Percentiles rank a stretch among this genome's conserved stretches.
These are phyloP conservation scores for Trichoderma sp. DNA, from an alignment of 2,329 filamentous ascomycete genomes.

Conservation along the genomic window DNA sequence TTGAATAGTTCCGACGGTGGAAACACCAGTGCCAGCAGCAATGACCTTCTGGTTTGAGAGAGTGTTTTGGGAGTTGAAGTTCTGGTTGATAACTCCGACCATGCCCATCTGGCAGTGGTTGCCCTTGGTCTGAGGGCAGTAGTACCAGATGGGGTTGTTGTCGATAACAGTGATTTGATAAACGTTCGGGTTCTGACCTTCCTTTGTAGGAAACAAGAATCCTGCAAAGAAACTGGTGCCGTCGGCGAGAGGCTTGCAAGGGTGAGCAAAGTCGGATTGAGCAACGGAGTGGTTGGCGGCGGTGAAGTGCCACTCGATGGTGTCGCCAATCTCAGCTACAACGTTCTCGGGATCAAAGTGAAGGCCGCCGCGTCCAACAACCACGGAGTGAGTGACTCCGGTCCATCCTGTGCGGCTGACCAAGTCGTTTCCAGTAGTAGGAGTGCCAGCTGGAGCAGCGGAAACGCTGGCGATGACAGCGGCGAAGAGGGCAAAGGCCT, in stretches of 20 bases:
- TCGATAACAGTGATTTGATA: slow-evolving; percentile 35
- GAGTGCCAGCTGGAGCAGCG: slow-evolving; percentile 17
- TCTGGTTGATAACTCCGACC: slow-evolving; percentile 53
- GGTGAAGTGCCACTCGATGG: slow-evolving; percentile 49
- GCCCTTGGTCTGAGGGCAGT: slow-evolving; percentile 54
- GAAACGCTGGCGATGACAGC: slow-evolving; percentile 16
- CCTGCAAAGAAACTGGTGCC: slow-evolving; percentile 47
- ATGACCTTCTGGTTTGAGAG: slow-evolving; percentile 42
- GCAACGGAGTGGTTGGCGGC: slow-evolving; percentile 60
- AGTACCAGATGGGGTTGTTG: slow-evolving; percentile 61
- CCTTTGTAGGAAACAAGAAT: slow-evolving; percentile 27
- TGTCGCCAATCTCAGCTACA: slow-evolving; percentile 51
- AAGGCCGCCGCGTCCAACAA: slow-evolving; percentile 33
- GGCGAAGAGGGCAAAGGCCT: slow-evolving; percentile 12
- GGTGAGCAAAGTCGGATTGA: slow-evolving; percentile 60
- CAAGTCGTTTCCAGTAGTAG: slow-evolving; percentile 3
- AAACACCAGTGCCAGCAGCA: slow-evolving; percentile 37
- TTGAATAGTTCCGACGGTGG: slow-evolving; percentile 37
- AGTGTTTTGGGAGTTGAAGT: slow-evolving; percentile 42
- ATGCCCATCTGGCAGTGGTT: slow-evolving; percentile 61
- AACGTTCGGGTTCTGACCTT: slow-evolving; percentile 28
- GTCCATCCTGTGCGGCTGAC: neutral
- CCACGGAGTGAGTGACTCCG: slow-evolving; percentile 19
- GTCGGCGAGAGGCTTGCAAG: slow-evolving; percentile 56
- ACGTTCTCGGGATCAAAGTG: slow-evolving; percentile 55